phyloP scores from a whole-genome alignment of 768 basidiomycete species.

The Rhizopogon vesiculosus region DNA sequence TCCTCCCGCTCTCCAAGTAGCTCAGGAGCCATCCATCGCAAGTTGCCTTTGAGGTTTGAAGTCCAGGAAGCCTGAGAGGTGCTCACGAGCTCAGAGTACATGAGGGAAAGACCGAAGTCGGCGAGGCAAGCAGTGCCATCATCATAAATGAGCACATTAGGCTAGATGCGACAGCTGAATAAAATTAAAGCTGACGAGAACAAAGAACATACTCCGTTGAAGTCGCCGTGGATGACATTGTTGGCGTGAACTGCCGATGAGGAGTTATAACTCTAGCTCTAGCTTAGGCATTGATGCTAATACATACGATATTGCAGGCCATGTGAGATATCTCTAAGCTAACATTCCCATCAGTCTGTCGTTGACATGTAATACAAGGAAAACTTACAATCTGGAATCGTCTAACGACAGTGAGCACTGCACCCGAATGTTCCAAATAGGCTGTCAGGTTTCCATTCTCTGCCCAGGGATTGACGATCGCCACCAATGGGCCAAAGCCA shows the following conservation, averaged over 20 bases:
- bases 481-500: constrained; percentile 26
- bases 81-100: constrained; percentile 18
- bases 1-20: constrained; percentile 30
- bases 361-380: background rate
- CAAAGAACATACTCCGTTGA: constrained; percentile 33
- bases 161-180: constrained; percentile 13
- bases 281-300: background rate
- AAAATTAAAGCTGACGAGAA: background rate
- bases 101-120: constrained; percentile 34
- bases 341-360: background rate
- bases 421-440: constrained; percentile 14
- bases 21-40: constrained; percentile 44
- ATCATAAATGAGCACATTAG: constrained; percentile 30
- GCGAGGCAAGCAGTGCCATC: constrained; percentile 27
- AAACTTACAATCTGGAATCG: constrained; percentile 12
- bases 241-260: background rate
- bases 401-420: background rate
- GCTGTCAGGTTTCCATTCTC: constrained; percentile 22
- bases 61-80: constrained; percentile 16
- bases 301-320: constrained; percentile 17
- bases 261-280: background rate
- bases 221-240: constrained; percentile 39
- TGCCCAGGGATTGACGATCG: constrained; percentile 33
- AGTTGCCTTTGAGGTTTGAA: constrained; percentile 37
- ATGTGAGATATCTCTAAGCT: constrained; percentile 3